A percentile compares a stretch with the other conserved stretches of the same genome.
phyloP scores from a whole-genome alignment of 2,329 filamentous ascomycete genomes.

The Botrytis galanthina region DNA sequence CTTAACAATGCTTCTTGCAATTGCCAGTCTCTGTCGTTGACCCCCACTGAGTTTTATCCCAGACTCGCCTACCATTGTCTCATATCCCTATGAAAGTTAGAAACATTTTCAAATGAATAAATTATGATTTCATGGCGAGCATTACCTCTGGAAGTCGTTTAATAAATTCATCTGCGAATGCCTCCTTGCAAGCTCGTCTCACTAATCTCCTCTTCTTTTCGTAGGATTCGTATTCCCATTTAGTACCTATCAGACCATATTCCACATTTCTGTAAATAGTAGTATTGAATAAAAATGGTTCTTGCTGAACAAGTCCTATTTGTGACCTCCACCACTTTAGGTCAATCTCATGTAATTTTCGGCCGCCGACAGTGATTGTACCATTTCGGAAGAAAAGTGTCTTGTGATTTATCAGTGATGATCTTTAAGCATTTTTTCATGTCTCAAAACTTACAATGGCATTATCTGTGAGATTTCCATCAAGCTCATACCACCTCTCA shows the following conservation, averaged over 20 bases:
- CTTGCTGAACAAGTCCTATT: constrained; percentile 54
- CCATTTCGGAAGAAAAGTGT: constrained; percentile 31
- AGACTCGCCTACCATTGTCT: constrained; percentile 70
- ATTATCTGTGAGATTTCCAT: constrained; percentile 39
- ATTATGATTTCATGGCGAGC: not conserved
- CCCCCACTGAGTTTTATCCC: constrained; percentile 78
- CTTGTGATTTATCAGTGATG: constrained; percentile 16
- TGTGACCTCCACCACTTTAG: constrained; percentile 43
- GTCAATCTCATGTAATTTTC: constrained; percentile 25
- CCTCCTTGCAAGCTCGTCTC: constrained; percentile 50
- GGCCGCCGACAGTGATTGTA: constrained; percentile 26
- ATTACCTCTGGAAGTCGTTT: constrained; percentile 46
- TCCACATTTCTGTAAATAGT: constrained; percentile 41
- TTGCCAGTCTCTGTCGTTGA: constrained; percentile 71
- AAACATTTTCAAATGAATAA: not conserved
- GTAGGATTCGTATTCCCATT: constrained; percentile 24
- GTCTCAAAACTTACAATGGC: constrained; percentile 25
- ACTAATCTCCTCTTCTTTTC: constrained; percentile 27
- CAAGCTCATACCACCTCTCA: constrained; percentile 68
- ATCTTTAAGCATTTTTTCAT: not conserved
- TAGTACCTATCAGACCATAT: constrained; percentile 28
- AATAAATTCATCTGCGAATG: constrained; percentile 58
- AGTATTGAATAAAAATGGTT: constrained; percentile 52
- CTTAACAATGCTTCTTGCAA: constrained; percentile 57
- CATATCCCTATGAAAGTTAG: constrained; percentile 52